Conservation (phyloP, 2,329 filamentous ascomycete species). For the Cladosporium sp. region DNA sequence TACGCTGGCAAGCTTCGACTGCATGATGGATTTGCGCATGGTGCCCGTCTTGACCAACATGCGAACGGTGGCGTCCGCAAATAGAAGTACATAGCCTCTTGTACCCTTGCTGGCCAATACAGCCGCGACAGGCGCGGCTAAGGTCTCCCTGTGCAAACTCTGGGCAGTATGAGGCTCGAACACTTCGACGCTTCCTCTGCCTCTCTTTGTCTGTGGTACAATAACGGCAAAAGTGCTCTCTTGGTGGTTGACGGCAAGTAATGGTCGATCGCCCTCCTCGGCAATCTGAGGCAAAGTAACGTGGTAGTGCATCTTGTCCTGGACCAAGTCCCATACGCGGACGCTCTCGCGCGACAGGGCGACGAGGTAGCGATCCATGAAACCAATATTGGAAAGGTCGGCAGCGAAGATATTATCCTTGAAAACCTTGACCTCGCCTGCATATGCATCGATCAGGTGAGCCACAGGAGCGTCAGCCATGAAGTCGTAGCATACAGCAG, state of each 20-base stretch:
- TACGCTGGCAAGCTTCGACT: constrained; percentile 10
- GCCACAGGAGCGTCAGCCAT: constrained; percentile 56
- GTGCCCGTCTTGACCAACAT: constrained; percentile 25
- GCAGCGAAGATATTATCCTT: constrained; percentile 51
- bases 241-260: constrained; percentile 64
- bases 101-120: constrained; percentile 61
- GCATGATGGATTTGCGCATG: neutral
- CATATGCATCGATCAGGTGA: constrained; percentile 70
- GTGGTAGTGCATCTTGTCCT: constrained; percentile 67
- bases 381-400: constrained; percentile 49
- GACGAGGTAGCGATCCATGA: constrained; percentile 70
- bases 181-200: constrained; percentile 49
- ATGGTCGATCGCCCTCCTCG: constrained; percentile 14
- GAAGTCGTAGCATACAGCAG: constrained; percentile 11
- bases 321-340: constrained; percentile 78
- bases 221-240: constrained; percentile 41
- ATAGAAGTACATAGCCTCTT: constrained; percentile 71
- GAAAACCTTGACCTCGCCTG: constrained; percentile 62
- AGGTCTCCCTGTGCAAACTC: constrained; percentile 47
- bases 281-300: constrained; percentile 46
- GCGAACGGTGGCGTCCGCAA: constrained; percentile 70
- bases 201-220: constrained; percentile 28
- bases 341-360: constrained; percentile 69
- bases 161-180: constrained; percentile 60
- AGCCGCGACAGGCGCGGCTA: constrained; percentile 51